These are phyloP conservation scores for Apiotrichum gamsii DNA, from an alignment of 1,284 basidiomycete genomes.

Conservation along the genomic window DNA sequence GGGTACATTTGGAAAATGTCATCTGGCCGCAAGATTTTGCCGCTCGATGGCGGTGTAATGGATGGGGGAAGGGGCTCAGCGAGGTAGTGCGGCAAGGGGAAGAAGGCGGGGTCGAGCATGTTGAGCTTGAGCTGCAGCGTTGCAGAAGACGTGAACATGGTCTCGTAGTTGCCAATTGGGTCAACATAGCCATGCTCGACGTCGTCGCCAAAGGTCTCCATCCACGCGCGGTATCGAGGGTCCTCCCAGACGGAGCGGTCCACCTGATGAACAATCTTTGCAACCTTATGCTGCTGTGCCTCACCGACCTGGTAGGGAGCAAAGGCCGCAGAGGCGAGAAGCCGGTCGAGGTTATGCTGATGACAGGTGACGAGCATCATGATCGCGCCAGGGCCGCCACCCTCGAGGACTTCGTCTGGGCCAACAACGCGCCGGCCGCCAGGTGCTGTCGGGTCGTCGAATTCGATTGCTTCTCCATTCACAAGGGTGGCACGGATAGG, in stretches of 20 bases:
- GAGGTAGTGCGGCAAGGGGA: slow-evolving; percentile 61
- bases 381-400: slow-evolving; percentile 36
- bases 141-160: slow-evolving; percentile 69
- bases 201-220: slow-evolving; percentile 57
- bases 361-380: slow-evolving; percentile 39
- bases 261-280: slow-evolving; percentile 61
- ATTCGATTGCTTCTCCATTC: slow-evolving; percentile 46
- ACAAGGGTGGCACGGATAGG: slow-evolving; percentile 48
- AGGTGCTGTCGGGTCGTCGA: slow-evolving; percentile 48
- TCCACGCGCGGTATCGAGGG: slow-evolving; percentile 63
- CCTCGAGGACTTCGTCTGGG: slow-evolving; percentile 46
- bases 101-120: slow-evolving; percentile 65
- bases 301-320: slow-evolving; percentile 44
- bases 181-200: slow-evolving; percentile 68
- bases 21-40: slow-evolving; percentile 48
- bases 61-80: slow-evolving; percentile 27
- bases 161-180: slow-evolving; percentile 57
- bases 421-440: slow-evolving; percentile 52
- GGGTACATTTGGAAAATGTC: slow-evolving; percentile 23
- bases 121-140: slow-evolving; percentile 66
- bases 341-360: slow-evolving; percentile 18
- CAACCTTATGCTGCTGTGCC: slow-evolving; percentile 44
- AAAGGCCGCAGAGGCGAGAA: slow-evolving; percentile 54
- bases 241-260: slow-evolving; percentile 65
- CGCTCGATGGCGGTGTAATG: too few relatives aligned